Percentiles rank a stretch among this genome's conserved stretches.
Conservation (phyloP, 2,329 filamentous ascomycete species). For the Sclerotinia spermophila region DNA sequence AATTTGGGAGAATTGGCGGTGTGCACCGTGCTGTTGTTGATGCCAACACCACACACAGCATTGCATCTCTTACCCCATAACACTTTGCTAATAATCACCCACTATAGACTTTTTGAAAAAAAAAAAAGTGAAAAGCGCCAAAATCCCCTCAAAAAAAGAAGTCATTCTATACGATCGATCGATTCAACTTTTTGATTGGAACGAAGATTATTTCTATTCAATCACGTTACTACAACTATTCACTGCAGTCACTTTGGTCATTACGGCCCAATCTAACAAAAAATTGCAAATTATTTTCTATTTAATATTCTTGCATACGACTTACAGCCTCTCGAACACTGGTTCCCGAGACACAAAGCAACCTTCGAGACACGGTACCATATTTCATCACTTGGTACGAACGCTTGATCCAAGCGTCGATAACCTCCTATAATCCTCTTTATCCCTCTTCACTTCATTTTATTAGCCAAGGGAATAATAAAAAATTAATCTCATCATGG, state of each 20-base stretch:
- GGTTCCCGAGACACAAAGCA: constrained; percentile 33
- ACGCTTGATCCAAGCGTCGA: constrained; percentile 36
- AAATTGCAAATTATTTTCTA: background rate
- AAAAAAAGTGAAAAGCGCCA: constrained; percentile 10
- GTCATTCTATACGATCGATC: background rate
- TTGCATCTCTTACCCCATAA: constrained; percentile 16
- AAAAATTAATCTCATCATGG: constrained; percentile 31
- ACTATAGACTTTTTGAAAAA: constrained; percentile 7
- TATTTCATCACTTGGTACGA: constrained; percentile 31
- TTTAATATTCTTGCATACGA: constrained; percentile 21
- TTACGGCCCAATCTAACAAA: background rate
- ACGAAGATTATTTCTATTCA: background rate
- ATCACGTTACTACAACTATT: constrained; percentile 12
- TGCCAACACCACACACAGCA: constrained; percentile 18
- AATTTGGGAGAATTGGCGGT: constrained; percentile 31
- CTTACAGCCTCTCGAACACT: constrained; percentile 25
- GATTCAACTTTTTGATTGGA: background rate
- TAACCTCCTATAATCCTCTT: constrained; percentile 28
- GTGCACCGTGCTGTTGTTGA: constrained; percentile 20
- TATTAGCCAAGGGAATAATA: background rate
- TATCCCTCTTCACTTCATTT: constrained; percentile 13
- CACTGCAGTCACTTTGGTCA: background rate
- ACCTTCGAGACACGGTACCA: constrained; percentile 27
- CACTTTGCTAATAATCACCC: constrained; percentile 17
- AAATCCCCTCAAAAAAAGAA: background rate